Evolutionary conservation across 805 yeast species (phyloP), one percentile per base, ranked within the genome.

Genomic region (Zygosaccharomyces bailii): DNA sequence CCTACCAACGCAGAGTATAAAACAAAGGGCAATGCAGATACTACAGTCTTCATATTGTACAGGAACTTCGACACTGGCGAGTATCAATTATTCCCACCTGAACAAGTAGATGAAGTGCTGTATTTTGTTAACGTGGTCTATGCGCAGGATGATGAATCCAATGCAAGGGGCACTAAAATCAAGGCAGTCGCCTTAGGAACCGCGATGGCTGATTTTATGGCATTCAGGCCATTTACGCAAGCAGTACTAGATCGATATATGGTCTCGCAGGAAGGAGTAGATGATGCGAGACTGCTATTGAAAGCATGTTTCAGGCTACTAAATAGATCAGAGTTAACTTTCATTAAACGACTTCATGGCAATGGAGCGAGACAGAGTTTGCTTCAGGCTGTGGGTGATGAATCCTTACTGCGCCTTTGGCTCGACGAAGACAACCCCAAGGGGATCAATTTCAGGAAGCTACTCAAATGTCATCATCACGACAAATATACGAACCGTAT

Each of bases 111-210:
- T 55, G 52, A 34, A 25, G 73, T 79, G 5, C 66, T 79, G 49
- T 82, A 70, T 52, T 74, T 82, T 45, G 68, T 79, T 41, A 81
- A 79, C 29, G 69, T 79, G 2, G 84, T 80, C 42, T 77, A 76
- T 46, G 68, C 79, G 19, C 65, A 71, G 41, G 69, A 67, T 45
- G 71, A 70, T 31, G 43, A 56, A 5, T 55, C 60, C 11, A 73
- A 73, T 42, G 69, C 69, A 42, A 68, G 90, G 54, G 89, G 89
- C 1, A 76, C 80, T 2, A 65, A 67, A 13, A 80, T 84, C 45
- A 78, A 76, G 55, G 69, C 86, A 2, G 66, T 84, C 44, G 76
- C 84, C 4, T 63, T 84, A 7, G 73, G 82, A 1, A 79, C 88
- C 2, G 66, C 70, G 10, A 62, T 78, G 41, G 61, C 72, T 27